phyloP scores from a whole-genome alignment of 2,329 filamentous ascomycete genomes.

The Rhexocercosporidium sp. region DNA sequence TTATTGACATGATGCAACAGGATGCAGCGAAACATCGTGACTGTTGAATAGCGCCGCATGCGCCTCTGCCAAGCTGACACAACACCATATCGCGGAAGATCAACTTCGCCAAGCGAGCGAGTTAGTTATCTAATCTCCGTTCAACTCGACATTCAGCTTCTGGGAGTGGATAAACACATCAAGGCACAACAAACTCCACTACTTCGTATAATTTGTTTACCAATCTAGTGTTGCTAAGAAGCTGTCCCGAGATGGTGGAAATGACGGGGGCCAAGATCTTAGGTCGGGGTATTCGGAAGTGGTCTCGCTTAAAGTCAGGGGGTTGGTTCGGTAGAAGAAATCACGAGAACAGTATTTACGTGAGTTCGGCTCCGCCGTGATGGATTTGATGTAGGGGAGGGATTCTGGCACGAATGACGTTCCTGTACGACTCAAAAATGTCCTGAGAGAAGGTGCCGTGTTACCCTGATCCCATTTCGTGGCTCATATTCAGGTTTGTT shows the following conservation, averaged over 20 bases:
- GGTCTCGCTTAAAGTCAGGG: constrained; percentile 1
- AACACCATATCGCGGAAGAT: neutral
- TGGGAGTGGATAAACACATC: neutral
- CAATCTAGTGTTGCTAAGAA: neutral
- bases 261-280: neutral
- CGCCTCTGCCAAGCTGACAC: neutral
- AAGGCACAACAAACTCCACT: neutral
- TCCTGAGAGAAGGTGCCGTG: no score
- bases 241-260: neutral
- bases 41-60: neutral
- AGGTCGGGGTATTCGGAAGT: neutral
- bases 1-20: neutral
- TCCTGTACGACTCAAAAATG: no score
- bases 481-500: no score
- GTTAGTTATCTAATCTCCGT: no score
- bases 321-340: no score
- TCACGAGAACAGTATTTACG: constrained; percentile 3
- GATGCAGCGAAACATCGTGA: neutral
- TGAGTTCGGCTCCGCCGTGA: neutral
- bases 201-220: neutral
- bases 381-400: no score
- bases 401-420: no score
- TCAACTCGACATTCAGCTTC: neutral
- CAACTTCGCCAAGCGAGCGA: neutral
- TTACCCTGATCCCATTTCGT: no score